Evolutionary conservation across 106 monocot species (phyloP).

Genomic region (Gastrodia elata): DNA sequence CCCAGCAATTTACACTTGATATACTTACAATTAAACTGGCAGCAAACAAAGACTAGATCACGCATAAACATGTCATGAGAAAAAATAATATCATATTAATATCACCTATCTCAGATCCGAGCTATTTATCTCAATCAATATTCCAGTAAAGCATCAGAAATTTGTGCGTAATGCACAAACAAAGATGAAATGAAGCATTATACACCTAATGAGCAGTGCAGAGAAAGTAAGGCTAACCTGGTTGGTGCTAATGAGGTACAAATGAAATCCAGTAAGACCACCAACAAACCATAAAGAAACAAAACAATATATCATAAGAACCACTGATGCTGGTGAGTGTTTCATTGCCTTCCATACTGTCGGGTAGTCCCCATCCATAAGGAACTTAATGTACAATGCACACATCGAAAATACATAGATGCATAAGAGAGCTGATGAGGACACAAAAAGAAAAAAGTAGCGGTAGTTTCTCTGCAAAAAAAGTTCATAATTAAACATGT

Average conservation of each 20-base stretch:
- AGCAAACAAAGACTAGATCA: too few species aligned
- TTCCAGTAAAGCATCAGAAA: not conserved
- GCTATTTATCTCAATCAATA: not conserved
- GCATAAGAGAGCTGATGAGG: slow-evolving; percentile 77
- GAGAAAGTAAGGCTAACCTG: slow-evolving; percentile 40
- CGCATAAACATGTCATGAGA: not conserved
- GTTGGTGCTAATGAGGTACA: slow-evolving; percentile 90
- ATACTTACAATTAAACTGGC: too few species aligned
- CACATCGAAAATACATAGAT: slow-evolving; percentile 86
- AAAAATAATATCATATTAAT: not conserved
- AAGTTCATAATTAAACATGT: not conserved
- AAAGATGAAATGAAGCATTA: not conserved
- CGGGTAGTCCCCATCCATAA: slow-evolving; percentile 80
- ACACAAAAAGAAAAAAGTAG: slow-evolving; percentile 88
- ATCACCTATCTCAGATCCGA: not conserved
- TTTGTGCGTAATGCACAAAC: not conserved
- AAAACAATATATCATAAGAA: slow-evolving; percentile 75
- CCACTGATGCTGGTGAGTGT: slow-evolving; percentile 67
- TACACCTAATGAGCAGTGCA: not conserved
- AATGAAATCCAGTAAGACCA: slow-evolving; percentile 91
- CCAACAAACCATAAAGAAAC: slow-evolving; percentile 93
- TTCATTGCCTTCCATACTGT: slow-evolving; percentile 93
- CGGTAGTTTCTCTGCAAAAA: slow-evolving; percentile 79
- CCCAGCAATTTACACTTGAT: too few species aligned
- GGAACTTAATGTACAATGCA: slow-evolving; percentile 80